phyloP scores from a whole-genome alignment of 441 rosid genomes.

The Theobroma grandiflorum region DNA sequence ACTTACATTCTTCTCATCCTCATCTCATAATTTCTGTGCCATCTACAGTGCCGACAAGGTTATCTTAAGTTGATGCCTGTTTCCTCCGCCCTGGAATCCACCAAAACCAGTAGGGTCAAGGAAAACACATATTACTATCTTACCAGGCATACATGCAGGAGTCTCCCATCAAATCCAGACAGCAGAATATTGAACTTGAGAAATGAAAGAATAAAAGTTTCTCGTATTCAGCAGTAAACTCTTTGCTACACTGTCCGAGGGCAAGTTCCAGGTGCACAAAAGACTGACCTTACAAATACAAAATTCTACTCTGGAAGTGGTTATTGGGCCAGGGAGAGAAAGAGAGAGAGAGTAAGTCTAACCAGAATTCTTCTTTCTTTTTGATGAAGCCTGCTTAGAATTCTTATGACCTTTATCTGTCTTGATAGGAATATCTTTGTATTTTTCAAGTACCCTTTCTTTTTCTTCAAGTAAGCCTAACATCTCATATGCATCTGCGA shows the following conservation, averaged over 20 bases:
- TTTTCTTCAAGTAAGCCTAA: conserved; percentile 76
- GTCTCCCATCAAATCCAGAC: not conserved
- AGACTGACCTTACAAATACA: not conserved
- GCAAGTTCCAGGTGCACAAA: not conserved
- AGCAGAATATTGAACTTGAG: not conserved
- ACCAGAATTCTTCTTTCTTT: conserved; percentile 61
- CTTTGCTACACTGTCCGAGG: conserved; percentile 29
- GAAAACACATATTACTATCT: not conserved
- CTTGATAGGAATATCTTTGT: conserved; percentile 54
- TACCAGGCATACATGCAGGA: not conserved
- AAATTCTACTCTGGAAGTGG: not conserved
- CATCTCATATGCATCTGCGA: conserved; percentile 83
- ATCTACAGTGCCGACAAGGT: not conserved
- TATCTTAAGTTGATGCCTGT: not conserved
- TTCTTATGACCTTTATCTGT: conserved; percentile 40
- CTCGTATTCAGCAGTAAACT: conserved; percentile 24
- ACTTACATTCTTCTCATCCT: not conserved
- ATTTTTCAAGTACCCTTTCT: conserved; percentile 65
- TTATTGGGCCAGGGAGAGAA: not conserved
- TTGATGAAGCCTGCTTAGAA: conserved; percentile 37
- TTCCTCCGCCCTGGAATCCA: conserved; percentile 12
- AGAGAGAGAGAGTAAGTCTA: not conserved
- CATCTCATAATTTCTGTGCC: not conserved
- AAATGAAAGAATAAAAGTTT: not conserved
- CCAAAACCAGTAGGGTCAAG: not conserved